Base-by-base conservation (phyloP, 495 filamentous ascomycete genomes). In the Barbatosphaeria neglecta region DNA sequence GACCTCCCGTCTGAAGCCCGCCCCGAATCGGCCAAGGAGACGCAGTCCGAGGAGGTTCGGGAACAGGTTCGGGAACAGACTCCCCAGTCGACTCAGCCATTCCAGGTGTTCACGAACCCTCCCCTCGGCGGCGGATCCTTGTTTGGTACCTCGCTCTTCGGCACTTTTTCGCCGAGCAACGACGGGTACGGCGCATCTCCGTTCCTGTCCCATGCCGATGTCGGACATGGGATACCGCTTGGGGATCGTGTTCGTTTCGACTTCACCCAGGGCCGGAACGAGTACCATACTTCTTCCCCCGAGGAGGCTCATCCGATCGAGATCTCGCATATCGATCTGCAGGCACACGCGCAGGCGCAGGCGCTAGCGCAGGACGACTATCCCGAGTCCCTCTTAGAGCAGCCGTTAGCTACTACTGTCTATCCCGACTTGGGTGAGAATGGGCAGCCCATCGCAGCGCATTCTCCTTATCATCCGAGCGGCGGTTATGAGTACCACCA, bases 51-150 rank as follows among this genome's bases (percentile, higher is more conserved):
- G 13, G 13, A 15, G 11, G 4, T n/a, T 15, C 31, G 16, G 6
- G 10, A 15, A 6, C 1, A 44, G 31, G 51, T 49, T 22, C 17
- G 15, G 1, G 10, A 22, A 22, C 25, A 43, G 19, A 19, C 41
- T 15, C 15, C 28, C 22, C 24, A 46, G 51, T 52, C 17, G 48
- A 57, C 31, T 46, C 48, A 22, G 46, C 51, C 22, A 31, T 53
- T 20, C 47, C 52, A 49, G 44, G 24, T 3, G 38, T 41, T 41
- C 13, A 22, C 39, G 20, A 41, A 18, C 4, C 31, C 31, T 11
- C 31, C 31, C 31, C 6, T 15, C 31, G 24, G 39, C 39, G 22
- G 3, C 5, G 39, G 22, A 15, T 6, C 16, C 9, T 15, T 22
- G 16, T 41, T 22, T 41, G 22, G 39, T 7, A 24, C 39, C 15